Evolutionary conservation across 2,329 filamentous ascomycete species (phyloP).

Genomic region (Phyllosticta citribraziliensis): DNA sequence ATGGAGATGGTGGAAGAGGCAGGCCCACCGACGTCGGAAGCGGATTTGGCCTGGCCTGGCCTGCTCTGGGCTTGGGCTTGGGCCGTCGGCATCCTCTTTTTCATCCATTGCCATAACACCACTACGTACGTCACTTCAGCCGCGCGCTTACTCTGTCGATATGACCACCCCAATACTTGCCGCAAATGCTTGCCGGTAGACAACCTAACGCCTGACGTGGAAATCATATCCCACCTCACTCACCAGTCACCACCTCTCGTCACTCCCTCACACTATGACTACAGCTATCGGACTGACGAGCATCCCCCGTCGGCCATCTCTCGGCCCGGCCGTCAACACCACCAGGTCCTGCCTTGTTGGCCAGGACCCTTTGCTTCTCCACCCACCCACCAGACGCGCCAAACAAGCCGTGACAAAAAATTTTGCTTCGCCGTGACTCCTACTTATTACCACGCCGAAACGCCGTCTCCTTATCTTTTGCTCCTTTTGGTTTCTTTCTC

Average conservation of each 20-base stretch:
- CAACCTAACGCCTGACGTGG: not conserved
- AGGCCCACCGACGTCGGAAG: not conserved
- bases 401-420: not conserved
- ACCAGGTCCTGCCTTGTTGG: not conserved
- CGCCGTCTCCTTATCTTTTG: not conserved
- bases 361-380: not conserved
- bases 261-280: not conserved
- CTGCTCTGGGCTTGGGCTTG: not conserved
- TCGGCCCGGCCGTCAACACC: not conserved
- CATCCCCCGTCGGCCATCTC: not conserved
- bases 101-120: not conserved
- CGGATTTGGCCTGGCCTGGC: not conserved
- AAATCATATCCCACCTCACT: not conserved
- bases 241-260: too few species aligned
- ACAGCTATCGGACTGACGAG: too few species aligned
- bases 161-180: too few species aligned
- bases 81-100: too few species aligned
- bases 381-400: not conserved
- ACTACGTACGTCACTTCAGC: not conserved
- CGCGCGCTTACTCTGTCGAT: not conserved
- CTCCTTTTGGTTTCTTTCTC: not conserved
- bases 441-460: too few species aligned
- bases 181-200: not conserved
- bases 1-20: not conserved
- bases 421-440: not conserved